A percentile compares a stretch with the other conserved stretches of the same genome.
phyloP scores from a whole-genome alignment of 495 filamentous ascomycete genomes.

The Cladorrhinum samala region DNA sequence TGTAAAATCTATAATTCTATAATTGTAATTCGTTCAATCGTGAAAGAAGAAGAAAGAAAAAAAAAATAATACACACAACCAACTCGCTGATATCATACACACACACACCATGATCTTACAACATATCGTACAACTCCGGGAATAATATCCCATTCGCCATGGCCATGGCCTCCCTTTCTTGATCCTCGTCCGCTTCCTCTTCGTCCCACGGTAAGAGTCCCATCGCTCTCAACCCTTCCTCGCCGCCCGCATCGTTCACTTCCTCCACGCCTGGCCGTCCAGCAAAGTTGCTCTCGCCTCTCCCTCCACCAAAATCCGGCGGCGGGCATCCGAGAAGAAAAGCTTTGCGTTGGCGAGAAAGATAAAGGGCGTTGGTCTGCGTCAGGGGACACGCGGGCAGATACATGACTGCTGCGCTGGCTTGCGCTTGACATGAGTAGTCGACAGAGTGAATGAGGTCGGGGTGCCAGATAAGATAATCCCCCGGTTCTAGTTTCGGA shows the following conservation, averaged over 20 bases:
- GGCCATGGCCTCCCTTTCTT: conserved; percentile 27
- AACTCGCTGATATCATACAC: no score
- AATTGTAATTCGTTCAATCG: no score
- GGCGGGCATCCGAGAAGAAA: conserved; percentile 56
- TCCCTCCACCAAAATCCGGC: conserved; percentile 61
- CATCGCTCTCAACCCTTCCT: conserved; percentile 42
- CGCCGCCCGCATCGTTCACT: conserved; percentile 37
- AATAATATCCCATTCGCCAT: conserved; percentile 42
- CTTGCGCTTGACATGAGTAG: background rate
- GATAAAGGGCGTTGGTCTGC: conserved; percentile 65
- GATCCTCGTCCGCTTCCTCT: conserved; percentile 18
- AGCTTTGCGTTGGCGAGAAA: conserved; percentile 62
- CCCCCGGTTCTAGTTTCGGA: conserved; percentile 68
- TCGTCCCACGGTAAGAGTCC: conserved; percentile 41
- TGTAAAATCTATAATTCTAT: no score
- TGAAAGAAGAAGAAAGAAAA: conserved; percentile 3
- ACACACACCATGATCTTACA: conserved; percentile 10
- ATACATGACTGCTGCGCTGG: conserved; percentile 56
- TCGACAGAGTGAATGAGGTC: conserved; percentile 40
- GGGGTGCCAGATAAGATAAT: conserved; percentile 89
- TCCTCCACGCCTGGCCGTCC: conserved; percentile 47
- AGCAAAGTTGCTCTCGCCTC: conserved; percentile 48
- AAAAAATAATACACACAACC: background rate
- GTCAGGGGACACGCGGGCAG: conserved; percentile 81
- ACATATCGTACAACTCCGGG: conserved; percentile 36